phyloP scores from a whole-genome alignment of 163 green algal genomes.

The Scenedesmus sp. region DNA sequence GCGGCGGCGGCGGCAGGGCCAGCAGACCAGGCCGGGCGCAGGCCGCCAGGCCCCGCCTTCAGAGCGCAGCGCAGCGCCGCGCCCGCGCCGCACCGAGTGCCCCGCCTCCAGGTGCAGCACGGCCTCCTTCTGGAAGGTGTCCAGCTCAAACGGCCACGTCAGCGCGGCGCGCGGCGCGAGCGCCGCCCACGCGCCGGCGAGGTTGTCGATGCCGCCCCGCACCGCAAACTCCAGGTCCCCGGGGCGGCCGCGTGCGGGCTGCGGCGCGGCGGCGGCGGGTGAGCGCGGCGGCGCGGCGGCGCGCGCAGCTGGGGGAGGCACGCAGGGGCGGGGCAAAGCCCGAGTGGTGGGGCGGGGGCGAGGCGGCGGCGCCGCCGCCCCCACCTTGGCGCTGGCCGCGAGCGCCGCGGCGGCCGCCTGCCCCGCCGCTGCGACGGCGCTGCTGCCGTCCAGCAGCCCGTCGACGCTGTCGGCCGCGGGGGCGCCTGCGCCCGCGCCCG shows the following conservation, averaged over 20 bases:
- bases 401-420: constrained; percentile 36
- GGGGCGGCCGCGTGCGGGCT: not conserved
- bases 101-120: constrained; percentile 51
- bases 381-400: constrained; percentile 18
- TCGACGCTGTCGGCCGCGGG: constrained; percentile 21
- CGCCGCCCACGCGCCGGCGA: constrained; percentile 47
- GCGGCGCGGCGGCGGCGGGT: too few species aligned
- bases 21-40: not conserved
- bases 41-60: not conserved
- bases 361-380: too few species aligned
- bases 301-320: too few species aligned
- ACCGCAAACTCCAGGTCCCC: constrained; percentile 38
- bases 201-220: constrained; percentile 46
- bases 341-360: too few species aligned
- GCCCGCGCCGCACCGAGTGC: constrained; percentile 15
- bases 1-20: not conserved
- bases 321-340: too few species aligned
- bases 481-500: not conserved
- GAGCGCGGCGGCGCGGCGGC: too few species aligned
- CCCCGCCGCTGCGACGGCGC: constrained; percentile 1
- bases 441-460: constrained; percentile 15
- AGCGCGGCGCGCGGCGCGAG: constrained; percentile 65
- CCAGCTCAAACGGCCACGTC: constrained; percentile 88
- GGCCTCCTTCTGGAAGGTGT: constrained; percentile 89
- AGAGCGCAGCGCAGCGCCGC: too few species aligned